Conservation (phyloP, 75 land plant species). For the Pinus taeda region DNA sequence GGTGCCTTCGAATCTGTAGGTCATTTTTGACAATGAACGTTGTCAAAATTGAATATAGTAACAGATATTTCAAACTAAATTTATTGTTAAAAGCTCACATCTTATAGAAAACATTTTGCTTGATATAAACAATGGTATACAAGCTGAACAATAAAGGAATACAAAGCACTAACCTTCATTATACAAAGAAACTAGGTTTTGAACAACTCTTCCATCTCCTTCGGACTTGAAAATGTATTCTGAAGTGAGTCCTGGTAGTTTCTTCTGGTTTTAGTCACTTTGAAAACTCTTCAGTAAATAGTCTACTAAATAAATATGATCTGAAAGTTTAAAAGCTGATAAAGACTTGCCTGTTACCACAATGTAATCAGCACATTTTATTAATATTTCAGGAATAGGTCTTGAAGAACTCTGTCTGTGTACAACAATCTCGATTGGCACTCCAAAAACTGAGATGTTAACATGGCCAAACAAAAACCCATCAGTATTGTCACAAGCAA, state of each 20-base stretch:
- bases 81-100: background rate
- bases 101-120: background rate
- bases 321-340: background rate
- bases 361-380: slow-evolving; percentile 77
- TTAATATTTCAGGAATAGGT: slow-evolving; percentile 57
- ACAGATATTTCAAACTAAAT: background rate
- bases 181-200: slow-evolving; percentile 45
- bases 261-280: background rate
- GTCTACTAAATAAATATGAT: background rate
- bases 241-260: slow-evolving; percentile 50
- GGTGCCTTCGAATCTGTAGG: slow-evolving; percentile 61
- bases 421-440: slow-evolving; percentile 71
- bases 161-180: slow-evolving; percentile 46
- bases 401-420: slow-evolving; percentile 52
- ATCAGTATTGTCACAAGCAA: background rate
- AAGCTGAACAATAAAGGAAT: slow-evolving; percentile 1
- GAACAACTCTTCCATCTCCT: slow-evolving; percentile 55
- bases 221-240: slow-evolving; percentile 59
- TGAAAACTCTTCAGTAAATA: background rate
- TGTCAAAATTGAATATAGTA: background rate
- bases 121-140: background rate
- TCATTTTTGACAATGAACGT: background rate
- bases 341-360: slow-evolving; percentile 55
- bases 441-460: slow-evolving; percentile 63
- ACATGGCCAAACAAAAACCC: slow-evolving; percentile 1